A percentile compares a stretch with the other conserved stretches of the same genome.
phyloP scores from a whole-genome alignment of 192 early-diverging fungal genomes.

The Rhizophlyctis rosea region DNA sequence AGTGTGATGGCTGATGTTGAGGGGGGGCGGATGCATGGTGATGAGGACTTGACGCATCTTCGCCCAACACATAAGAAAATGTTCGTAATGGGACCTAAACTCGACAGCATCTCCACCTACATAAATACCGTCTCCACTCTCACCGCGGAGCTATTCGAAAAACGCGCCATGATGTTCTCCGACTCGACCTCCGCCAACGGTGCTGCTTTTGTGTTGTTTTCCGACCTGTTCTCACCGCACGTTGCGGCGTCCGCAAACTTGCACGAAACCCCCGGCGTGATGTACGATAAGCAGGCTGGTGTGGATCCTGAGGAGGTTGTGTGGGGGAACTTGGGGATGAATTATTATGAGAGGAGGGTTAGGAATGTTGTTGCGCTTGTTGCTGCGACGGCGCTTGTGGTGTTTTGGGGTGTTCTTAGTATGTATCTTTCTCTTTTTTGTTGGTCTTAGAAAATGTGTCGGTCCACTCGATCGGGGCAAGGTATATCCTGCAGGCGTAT shows the following conservation, averaged over 20 bases:
- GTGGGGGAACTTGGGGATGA: conserved; percentile 73
- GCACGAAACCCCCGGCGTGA: conserved; percentile 56
- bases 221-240: conserved; percentile 69
- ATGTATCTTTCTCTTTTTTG: too few relatives aligned
- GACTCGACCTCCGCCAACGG: conserved; percentile 51
- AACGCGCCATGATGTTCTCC: background rate
- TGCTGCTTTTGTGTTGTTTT: conserved; percentile 83
- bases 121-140: too few relatives aligned
- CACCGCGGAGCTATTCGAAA: conserved; percentile 2
- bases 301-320: conserved; percentile 74
- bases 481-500: too few relatives aligned
- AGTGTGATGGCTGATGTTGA: too few relatives aligned
- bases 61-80: too few relatives aligned
- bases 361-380: conserved; percentile 52
- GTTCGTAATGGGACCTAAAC: too few relatives aligned
- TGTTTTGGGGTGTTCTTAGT: conserved; percentile 74
- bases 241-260: conserved; percentile 71
- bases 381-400: conserved; percentile 52
- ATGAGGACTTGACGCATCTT: too few relatives aligned
- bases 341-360: conserved; percentile 47
- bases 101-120: conserved; percentile 10
- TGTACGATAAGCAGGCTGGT: conserved; percentile 64
- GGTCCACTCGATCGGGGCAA: too few relatives aligned
- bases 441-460: too few relatives aligned
- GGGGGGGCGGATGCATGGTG: too few relatives aligned